Evolutionary conservation across 768 basidiomycete species (phyloP).

Genomic region (Sporobolomyces roseus): DNA sequence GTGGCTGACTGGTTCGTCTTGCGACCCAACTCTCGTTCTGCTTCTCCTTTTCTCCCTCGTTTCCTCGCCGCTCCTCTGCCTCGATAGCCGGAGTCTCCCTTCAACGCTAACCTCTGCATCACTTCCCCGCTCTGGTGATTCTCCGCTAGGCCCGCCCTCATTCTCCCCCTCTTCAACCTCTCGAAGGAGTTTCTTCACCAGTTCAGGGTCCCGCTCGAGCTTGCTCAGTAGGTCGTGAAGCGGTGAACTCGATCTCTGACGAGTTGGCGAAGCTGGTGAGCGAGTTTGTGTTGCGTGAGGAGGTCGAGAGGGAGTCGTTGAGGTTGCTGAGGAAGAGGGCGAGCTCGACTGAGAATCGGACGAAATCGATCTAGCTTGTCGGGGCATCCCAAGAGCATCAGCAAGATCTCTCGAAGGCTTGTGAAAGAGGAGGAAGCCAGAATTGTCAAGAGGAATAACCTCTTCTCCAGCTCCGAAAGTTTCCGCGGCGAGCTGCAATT

Average conservation of each 20-base stretch:
- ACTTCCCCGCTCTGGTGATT: not conserved
- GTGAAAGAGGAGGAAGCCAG: too few species aligned
- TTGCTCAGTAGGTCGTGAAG: not conserved
- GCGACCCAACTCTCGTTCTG: not conserved
- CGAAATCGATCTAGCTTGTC: too few species aligned
- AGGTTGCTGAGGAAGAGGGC: too few species aligned
- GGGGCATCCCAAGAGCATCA: too few species aligned
- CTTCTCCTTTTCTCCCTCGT: not conserved
- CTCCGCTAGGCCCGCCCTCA: not conserved
- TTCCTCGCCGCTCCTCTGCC: not conserved
- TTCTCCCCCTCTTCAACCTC: not conserved
- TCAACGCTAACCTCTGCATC: too few species aligned
- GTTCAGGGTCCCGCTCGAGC: constrained; percentile 1
- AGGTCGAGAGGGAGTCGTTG: not conserved
- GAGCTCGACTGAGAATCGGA: too few species aligned
- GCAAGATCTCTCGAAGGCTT: too few species aligned
- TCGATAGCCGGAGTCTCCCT: too few species aligned
- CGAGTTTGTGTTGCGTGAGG: not conserved
- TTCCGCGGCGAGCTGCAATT: too few species aligned
- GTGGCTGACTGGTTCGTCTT: not conserved
- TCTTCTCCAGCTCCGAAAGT: too few species aligned
- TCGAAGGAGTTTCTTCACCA: not conserved
- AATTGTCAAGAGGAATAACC: too few species aligned
- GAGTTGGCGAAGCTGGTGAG: too few species aligned
- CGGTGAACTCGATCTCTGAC: not conserved